Conservation (phyloP, 1,284 basidiomycete species). For the Athelia psychrophila region DNA sequence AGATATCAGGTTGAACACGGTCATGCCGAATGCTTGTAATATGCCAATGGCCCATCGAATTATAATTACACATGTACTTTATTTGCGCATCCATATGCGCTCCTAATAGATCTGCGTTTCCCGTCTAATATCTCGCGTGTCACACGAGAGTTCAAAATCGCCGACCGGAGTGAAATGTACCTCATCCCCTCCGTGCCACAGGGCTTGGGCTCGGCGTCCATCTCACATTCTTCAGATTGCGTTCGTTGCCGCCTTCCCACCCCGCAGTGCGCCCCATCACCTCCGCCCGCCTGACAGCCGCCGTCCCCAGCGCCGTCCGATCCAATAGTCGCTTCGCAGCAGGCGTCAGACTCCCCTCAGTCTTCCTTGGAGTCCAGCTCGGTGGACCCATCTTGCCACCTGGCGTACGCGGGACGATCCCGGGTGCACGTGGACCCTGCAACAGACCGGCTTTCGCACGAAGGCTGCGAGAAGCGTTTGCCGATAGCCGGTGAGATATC, state of each 20-base stretch:
- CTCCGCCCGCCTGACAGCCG: conserved; percentile 61
- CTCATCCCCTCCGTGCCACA: not conserved
- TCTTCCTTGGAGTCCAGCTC: conserved; percentile 61
- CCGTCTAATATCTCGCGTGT: no score
- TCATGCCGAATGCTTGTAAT: no score
- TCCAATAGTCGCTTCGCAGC: conserved; percentile 76
- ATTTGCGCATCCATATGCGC: no score
- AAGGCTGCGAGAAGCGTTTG: conserved; percentile 65
- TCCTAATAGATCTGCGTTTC: no score
- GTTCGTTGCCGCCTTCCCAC: conserved; percentile 51
- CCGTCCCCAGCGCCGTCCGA: conserved; percentile 60
- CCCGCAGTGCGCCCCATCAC: conserved; percentile 61
- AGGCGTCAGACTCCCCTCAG: conserved; percentile 72
- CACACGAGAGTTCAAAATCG: no score
- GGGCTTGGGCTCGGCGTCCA: conserved; percentile 77
- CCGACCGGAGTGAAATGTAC: no score
- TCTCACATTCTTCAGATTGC: conserved; percentile 59
- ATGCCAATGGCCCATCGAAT: no score
- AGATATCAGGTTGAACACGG: no score
- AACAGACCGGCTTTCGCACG: conserved; percentile 62
- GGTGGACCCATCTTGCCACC: conserved; percentile 63
- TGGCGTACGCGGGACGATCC: conserved; percentile 33
- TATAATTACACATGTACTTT: no score
- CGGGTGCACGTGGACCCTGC: conserved; percentile 36
- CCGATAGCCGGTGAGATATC: conserved; percentile 76